Percentiles rank a stretch among this genome's conserved stretches.
Conservation (phyloP, 2,329 filamentous ascomycete genomes). For the Lachnellula subtilissima region DNA sequence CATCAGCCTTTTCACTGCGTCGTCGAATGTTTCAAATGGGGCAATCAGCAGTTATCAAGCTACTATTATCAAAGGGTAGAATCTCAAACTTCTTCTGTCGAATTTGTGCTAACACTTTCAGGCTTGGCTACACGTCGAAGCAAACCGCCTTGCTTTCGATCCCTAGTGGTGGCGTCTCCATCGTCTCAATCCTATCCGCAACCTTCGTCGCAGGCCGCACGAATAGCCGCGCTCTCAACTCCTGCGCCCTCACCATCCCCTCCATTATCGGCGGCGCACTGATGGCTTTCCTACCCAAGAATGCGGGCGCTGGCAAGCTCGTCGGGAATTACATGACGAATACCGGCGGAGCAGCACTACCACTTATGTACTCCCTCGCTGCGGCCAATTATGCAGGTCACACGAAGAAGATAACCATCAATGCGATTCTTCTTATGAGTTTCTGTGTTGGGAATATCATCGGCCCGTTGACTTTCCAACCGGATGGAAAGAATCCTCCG, state of each 20-base stretch:
- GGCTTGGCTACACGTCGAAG: constrained; percentile 39
- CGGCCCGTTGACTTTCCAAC: constrained; percentile 50
- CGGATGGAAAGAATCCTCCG: constrained; percentile 39
- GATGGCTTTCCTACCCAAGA: constrained; percentile 35
- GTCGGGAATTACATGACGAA: constrained; percentile 43
- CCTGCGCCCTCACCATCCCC: constrained; percentile 30
- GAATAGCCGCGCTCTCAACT: constrained; percentile 14
- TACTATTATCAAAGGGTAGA: constrained; percentile 34
- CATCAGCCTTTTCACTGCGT: constrained; percentile 31
- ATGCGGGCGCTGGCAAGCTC: constrained; percentile 39
- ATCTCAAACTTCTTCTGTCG: background rate
- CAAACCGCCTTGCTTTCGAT: constrained; percentile 41
- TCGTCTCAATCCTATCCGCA: constrained; percentile 37
- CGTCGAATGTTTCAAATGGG: constrained; percentile 24
- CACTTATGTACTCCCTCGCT: constrained; percentile 34
- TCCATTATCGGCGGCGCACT: constrained; percentile 42
- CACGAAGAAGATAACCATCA: constrained; percentile 35
- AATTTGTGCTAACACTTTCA: constrained; percentile 3
- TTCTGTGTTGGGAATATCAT: constrained; percentile 53
- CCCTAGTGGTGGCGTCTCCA: constrained; percentile 39
- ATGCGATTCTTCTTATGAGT: constrained; percentile 21
- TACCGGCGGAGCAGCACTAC: constrained; percentile 38
- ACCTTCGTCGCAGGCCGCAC: constrained; percentile 34
- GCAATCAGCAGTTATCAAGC: constrained; percentile 39
- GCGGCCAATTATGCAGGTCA: constrained; percentile 34